These are phyloP conservation scores for Telfairia occidentalis DNA, from an alignment of 331 rosid species.

Conservation along the genomic window DNA sequence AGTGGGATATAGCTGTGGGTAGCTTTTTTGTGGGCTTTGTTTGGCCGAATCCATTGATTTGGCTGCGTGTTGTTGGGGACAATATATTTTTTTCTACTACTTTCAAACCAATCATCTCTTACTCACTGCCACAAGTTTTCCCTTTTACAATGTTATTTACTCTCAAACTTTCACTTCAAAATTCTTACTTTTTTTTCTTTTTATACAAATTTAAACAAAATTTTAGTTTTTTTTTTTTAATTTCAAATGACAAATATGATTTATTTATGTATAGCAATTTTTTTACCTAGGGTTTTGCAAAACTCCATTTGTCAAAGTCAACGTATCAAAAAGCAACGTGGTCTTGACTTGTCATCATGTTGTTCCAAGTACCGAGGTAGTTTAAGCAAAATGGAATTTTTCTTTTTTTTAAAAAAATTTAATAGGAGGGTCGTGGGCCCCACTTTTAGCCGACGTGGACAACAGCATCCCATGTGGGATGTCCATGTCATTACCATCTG, in stretches of 20 bases:
- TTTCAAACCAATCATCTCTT: background rate
- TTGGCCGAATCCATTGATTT: constrained; percentile 18
- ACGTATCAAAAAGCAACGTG: background rate
- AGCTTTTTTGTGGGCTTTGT: background rate
- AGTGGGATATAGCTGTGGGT: background rate
- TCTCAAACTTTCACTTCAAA: background rate
- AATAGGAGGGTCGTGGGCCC: background rate
- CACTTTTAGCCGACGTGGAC: background rate
- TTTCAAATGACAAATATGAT: background rate
- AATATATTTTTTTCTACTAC: constrained; percentile 18
- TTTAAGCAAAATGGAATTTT: background rate
- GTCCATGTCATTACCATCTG: constrained; percentile 2
- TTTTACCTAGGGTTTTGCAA: background rate
- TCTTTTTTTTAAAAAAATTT: background rate
- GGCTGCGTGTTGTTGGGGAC: constrained; percentile 23
- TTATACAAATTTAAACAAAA: background rate
- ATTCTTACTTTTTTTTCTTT: background rate
- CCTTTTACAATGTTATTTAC: background rate
- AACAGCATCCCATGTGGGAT: constrained; percentile 8
- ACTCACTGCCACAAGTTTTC: constrained; percentile 15
- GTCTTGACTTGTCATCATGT: background rate
- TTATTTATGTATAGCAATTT: background rate
- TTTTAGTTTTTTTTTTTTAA: background rate
- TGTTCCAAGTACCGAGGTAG: background rate
- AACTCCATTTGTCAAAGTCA: background rate